A percentile compares a stretch with the other conserved stretches of the same genome.
phyloP scores from a whole-genome alignment of 1,284 basidiomycete species.

The Leccinum fallax region DNA sequence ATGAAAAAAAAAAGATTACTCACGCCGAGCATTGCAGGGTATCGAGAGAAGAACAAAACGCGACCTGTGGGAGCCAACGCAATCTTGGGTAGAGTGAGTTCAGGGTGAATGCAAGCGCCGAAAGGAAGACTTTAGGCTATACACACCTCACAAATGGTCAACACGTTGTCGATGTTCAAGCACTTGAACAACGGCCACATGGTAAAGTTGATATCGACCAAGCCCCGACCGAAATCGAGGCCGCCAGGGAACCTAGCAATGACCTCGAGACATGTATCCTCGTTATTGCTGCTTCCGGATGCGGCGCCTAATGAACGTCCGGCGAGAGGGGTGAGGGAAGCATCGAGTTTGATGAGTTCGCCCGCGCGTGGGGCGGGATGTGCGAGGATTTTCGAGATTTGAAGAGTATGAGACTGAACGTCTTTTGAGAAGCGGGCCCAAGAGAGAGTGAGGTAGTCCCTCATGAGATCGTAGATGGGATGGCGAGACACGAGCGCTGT shows the following conservation, averaged over 20 bases:
- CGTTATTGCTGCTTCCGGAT: conserved; percentile 50
- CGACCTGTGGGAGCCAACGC: conserved; percentile 93
- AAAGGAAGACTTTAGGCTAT: background rate
- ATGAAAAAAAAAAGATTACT: conserved; percentile 14
- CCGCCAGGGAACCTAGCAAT: conserved; percentile 85
- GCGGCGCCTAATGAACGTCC: conserved; percentile 19
- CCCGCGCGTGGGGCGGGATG: conserved; percentile 86
- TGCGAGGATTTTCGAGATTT: conserved; percentile 82
- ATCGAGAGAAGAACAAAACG: conserved; percentile 86
- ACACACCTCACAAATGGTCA: conserved; percentile 88
- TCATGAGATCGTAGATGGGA: conserved; percentile 92
- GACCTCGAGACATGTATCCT: conserved; percentile 77
- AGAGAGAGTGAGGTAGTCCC: conserved; percentile 88
- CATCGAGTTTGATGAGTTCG: conserved; percentile 81
- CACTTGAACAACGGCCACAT: conserved; percentile 98
- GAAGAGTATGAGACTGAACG: conserved; percentile 83
- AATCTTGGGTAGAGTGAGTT: conserved; percentile 50
- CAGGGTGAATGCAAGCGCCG: conserved; percentile 1
- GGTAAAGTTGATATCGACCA: conserved; percentile 89
- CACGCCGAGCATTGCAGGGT: conserved; percentile 89
- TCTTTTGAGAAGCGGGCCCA: conserved; percentile 95
- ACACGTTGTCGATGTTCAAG: conserved; percentile 90
- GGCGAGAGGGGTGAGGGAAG: conserved; percentile 42
- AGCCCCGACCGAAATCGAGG: conserved; percentile 79
- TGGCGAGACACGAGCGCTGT: conserved; percentile 85